Evolutionary conservation across 1,284 basidiomycete species (phyloP).

Genomic region (Fomitopsis betulina): DNA sequence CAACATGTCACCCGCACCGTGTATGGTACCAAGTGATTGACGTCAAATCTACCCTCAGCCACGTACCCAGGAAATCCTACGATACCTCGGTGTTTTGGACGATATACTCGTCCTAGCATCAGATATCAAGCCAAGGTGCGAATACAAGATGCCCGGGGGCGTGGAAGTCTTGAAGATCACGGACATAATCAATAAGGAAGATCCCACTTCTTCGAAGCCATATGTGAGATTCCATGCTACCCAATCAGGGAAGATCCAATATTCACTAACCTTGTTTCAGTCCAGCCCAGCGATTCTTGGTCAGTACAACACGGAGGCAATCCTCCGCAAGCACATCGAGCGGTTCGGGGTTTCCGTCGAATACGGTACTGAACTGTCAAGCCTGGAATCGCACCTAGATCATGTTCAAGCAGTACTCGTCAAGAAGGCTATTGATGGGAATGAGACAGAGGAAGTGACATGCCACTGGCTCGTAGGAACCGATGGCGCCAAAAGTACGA

Average conservation of each 20-base stretch:
- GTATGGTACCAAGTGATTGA: too few relatives aligned
- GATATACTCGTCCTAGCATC: slow-evolving; percentile 1
- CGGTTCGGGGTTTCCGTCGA: slow-evolving; percentile 23
- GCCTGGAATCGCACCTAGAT: slow-evolving; percentile 19
- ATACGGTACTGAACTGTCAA: slow-evolving; percentile 20
- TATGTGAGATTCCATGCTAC: slow-evolving; percentile 9
- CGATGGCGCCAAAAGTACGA: slow-evolving; percentile 31
- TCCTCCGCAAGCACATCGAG: slow-evolving; percentile 24
- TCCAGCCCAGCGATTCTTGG: slow-evolving; percentile 14
- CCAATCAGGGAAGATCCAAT: slow-evolving; percentile 5
- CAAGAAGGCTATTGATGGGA: not conserved
- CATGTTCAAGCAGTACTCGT: slow-evolving; percentile 12
- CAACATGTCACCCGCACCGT: too few relatives aligned
- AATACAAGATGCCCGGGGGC: slow-evolving; percentile 10
- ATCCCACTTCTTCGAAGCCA: slow-evolving; percentile 11
- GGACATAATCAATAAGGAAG: not conserved
- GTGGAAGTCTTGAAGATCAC: not conserved
- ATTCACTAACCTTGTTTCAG: slow-evolving; percentile 6
- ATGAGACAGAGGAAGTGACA: slow-evolving; percentile 5
- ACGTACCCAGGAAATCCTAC: slow-evolving; percentile 11
- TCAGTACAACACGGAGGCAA: slow-evolving; percentile 21
- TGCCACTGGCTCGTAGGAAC: slow-evolving; percentile 27
- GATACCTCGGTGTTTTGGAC: slow-evolving; percentile 9
- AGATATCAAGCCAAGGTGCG: not conserved
- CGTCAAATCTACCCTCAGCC: slow-evolving; percentile 1